Evolutionary conservation across 768 basidiomycete genomes (phyloP).

Genomic region (Leccinum subtestaceum): DNA sequence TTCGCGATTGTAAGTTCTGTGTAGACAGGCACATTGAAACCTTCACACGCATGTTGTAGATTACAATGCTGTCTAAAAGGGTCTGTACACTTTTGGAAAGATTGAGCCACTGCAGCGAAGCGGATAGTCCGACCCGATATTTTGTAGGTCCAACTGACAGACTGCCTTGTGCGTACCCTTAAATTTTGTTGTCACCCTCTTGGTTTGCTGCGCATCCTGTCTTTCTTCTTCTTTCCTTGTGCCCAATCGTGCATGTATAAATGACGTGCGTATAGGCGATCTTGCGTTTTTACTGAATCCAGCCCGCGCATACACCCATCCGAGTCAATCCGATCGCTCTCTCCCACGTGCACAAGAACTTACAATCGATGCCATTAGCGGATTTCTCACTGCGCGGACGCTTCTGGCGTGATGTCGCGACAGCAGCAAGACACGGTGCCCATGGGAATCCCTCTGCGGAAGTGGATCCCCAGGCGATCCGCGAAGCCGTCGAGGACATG

Average conservation of each 20-base stretch:
- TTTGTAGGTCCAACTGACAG: constrained; percentile 23
- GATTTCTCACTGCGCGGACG: constrained; percentile 18
- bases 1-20: no score
- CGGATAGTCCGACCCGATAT: constrained; percentile 3
- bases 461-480: constrained; percentile 13
- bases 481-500: constrained; percentile 23
- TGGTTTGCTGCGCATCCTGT: not conserved
- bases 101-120: constrained; percentile 5
- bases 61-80: not conserved
- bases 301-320: constrained; percentile 5
- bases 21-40: not conserved
- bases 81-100: constrained; percentile 22
- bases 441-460: not conserved
- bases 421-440: constrained; percentile 4
- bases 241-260: constrained; percentile 2
- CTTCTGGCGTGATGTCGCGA: constrained; percentile 26
- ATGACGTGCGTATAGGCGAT: not conserved
- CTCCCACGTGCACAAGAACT: no score
- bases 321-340: not conserved
- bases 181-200: not conserved
- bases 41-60: constrained; percentile 1
- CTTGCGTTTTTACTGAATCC: not conserved
- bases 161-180: not conserved
- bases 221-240: constrained; percentile 4
- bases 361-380: constrained; percentile 10